phyloP scores from a whole-genome alignment of 306 rosid species.

The Gastrolobium bilobum region DNA sequence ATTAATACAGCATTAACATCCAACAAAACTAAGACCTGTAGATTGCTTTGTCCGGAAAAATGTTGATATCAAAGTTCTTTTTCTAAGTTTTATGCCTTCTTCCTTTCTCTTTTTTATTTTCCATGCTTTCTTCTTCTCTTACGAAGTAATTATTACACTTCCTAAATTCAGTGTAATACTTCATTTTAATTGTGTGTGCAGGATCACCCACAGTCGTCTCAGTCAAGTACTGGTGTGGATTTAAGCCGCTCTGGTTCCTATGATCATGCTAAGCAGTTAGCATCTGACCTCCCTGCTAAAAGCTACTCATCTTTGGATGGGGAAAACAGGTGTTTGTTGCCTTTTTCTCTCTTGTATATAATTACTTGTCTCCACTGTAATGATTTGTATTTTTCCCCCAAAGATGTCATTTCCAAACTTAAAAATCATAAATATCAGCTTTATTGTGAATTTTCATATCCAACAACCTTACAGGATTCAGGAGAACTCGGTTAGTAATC shows the following conservation, averaged over 20 bases:
- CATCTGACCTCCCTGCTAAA: constrained; percentile 69
- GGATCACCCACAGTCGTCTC: constrained; percentile 69
- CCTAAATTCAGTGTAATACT: not conserved
- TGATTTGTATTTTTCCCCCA: constrained; percentile 27
- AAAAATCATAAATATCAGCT: constrained; percentile 22
- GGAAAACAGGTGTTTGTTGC: constrained; percentile 73
- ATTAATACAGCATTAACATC: constrained; percentile 10
- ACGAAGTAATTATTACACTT: constrained; percentile 25
- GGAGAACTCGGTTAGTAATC: constrained; percentile 57
- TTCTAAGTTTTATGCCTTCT: not conserved
- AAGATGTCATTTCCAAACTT: constrained; percentile 26
- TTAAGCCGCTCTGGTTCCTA: constrained; percentile 64
- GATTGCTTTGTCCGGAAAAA: constrained; percentile 19
- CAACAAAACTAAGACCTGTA: not conserved
- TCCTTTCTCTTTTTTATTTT: not conserved
- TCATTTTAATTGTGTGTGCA: constrained; percentile 49
- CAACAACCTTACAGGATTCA: constrained; percentile 60
- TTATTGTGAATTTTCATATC: constrained; percentile 27
- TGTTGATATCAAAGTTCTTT: constrained; percentile 29
- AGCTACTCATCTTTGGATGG: constrained; percentile 53
- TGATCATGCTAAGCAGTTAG: constrained; percentile 77
- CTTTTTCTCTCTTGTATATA: constrained; percentile 35
- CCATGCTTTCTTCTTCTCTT: constrained; percentile 20
- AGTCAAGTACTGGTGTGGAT: constrained; percentile 61
- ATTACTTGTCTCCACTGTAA: constrained; percentile 18